Percentiles rank a stretch among this genome's conserved stretches.
Conservation (phyloP, 2,329 filamentous ascomycete species). For the Ophiostoma sp. region DNA sequence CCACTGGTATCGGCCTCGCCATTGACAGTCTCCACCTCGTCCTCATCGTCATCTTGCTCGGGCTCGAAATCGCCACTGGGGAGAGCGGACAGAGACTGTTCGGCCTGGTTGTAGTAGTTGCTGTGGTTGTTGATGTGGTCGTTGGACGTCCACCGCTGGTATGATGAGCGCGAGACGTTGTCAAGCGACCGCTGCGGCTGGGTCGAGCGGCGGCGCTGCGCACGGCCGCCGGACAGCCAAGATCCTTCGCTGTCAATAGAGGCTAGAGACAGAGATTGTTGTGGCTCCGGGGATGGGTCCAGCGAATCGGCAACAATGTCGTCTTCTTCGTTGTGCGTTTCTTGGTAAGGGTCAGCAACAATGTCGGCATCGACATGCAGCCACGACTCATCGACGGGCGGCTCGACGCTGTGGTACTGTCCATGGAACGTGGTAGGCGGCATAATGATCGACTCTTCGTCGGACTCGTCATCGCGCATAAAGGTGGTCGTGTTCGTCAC, state of each 20-base stretch:
- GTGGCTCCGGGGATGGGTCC: slow-evolving; percentile 50
- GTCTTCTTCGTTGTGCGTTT: slow-evolving; percentile 38
- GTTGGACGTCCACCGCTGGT: slow-evolving; percentile 36
- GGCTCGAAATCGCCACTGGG: slow-evolving; percentile 38
- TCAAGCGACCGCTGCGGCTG: slow-evolving; percentile 46
- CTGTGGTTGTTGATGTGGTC: slow-evolving; percentile 37
- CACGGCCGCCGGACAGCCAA: slow-evolving; percentile 76
- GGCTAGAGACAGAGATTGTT: slow-evolving; percentile 80
- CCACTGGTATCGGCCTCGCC: slow-evolving; percentile 33
- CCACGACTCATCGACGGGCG: slow-evolving; percentile 5
- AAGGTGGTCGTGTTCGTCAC: background rate
- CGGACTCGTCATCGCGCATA: slow-evolving; percentile 25
- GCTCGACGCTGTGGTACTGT: slow-evolving; percentile 18
- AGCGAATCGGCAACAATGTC: slow-evolving; percentile 40
- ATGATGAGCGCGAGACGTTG: slow-evolving; percentile 43
- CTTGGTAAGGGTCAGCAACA: background rate
- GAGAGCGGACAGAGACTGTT: slow-evolving; percentile 33
- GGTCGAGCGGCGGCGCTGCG: slow-evolving; percentile 39
- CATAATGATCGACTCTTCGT: slow-evolving; percentile 27
- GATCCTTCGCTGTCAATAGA: slow-evolving; percentile 94
- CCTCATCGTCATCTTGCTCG: slow-evolving; percentile 39
- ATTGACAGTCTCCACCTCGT: slow-evolving; percentile 35
- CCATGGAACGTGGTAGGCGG: slow-evolving; percentile 18
- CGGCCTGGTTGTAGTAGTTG: slow-evolving; percentile 40
- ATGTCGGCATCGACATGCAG: slow-evolving; percentile 28